Base-by-base conservation (phyloP, 2,329 filamentous ascomycete species). In the Stagonosporopsis tanaceti region DNA sequence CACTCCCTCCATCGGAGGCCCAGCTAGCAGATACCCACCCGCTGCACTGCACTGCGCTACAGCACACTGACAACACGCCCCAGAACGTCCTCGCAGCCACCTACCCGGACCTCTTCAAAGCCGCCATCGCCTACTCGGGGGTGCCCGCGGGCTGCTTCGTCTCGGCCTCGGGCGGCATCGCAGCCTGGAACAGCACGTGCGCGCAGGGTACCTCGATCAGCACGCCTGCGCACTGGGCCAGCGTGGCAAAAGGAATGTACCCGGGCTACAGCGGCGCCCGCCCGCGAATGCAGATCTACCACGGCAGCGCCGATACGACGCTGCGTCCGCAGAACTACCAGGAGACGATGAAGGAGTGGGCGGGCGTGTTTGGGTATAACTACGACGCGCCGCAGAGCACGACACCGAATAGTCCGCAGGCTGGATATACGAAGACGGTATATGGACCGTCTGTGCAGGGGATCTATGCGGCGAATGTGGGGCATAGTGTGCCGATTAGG, bases 251-350 rank as follows among this genome's bases (percentile, higher is more conserved):
- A 32, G 72, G 20, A 34, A 47, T 83, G 78, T 81, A 84, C 65
- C 79, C 81, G 0, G 78, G 76, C 25, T 86, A 84, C 69, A 73
- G 67, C 6, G 84, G 84, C 8, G 37, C 76, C 0, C 77, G 82
- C 2, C 84, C 85, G 3, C 80, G 78, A 61, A 84, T 87, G 80
- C 82, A 85, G 66, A 79, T 87, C 65, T 87, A 84, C 72, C 85
- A 87, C 66, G 85, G 85, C 47, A 80, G 78, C 40, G 73, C 72
- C 1, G 85, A 87, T 66, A 70, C 70, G 3, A 84, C 79, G 1
- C 75, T 87, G 14, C 74, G 75, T 50, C 80, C 80, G 3, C 77
- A 80, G 61, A 87, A 86, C 73, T 86, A 85, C 69, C 71, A 84
- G 41, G 85, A 87, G 76, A 82, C 82, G 3, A 70, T 71, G 60